phyloP scores from a whole-genome alignment of 495 filamentous ascomycete genomes.

The Neurospora hispaniola region DNA sequence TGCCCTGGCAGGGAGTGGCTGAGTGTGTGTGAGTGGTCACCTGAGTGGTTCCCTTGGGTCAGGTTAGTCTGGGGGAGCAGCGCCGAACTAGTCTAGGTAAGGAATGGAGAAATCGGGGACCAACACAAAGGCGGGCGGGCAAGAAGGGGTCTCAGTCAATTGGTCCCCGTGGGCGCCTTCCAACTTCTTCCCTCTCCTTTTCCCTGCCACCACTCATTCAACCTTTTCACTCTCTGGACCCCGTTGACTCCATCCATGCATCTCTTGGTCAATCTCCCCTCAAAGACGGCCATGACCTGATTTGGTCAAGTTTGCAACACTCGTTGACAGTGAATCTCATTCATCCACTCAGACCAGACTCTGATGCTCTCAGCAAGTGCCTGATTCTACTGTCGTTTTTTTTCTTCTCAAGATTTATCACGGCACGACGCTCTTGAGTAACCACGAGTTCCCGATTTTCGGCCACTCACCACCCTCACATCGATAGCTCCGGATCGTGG shows the following conservation, averaged over 20 bases:
- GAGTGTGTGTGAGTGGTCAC: conserved; percentile 1
- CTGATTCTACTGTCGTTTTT: conserved; percentile 14
- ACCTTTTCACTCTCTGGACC: neutral
- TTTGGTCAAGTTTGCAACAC: neutral
- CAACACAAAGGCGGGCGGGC: conserved; percentile 4
- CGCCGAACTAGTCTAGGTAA: too few species aligned
- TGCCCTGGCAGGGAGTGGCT: neutral
- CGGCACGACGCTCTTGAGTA: neutral
- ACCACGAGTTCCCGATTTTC: neutral
- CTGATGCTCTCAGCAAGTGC: neutral
- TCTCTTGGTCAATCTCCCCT: neutral
- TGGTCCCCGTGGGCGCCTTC: neutral
- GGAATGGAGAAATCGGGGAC: conserved; percentile 1
- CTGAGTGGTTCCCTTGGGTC: neutral
- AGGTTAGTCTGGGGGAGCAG: neutral
- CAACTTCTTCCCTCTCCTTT: conserved; percentile 1
- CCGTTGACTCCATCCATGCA: neutral
- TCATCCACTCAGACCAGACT: neutral
- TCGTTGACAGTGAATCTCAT: neutral
- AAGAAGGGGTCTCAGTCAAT: neutral
- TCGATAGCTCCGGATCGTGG: conserved; percentile 4
- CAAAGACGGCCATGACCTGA: neutral
- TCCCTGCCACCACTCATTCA: neutral
- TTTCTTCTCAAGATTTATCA: conserved; percentile 3
- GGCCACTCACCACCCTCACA: neutral